phyloP scores from a whole-genome alignment of 1,284 basidiomycete genomes.

The Tranzscheliella williamsii region DNA sequence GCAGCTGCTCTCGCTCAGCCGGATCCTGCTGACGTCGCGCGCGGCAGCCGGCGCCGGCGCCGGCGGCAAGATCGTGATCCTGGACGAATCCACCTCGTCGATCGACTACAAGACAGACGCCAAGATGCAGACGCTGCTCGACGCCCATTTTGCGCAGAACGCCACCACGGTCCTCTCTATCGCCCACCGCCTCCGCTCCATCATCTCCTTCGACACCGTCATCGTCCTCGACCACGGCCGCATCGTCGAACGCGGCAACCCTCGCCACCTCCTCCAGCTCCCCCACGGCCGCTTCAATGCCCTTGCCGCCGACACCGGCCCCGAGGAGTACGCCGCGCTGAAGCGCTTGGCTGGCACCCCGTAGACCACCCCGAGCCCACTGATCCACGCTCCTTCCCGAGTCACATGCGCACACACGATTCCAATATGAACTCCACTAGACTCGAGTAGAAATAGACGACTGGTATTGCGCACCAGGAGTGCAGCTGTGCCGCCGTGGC shows the following conservation, averaged over 20 bases:
- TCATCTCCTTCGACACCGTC: conserved; percentile 77
- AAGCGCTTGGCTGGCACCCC: conserved; percentile 2
- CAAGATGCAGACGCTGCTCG: conserved; percentile 80
- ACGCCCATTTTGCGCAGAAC: conserved; percentile 69
- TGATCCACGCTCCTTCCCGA: no score
- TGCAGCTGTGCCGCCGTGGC: no score
- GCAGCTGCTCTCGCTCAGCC: conserved; percentile 59
- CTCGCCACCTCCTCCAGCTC: conserved; percentile 66
- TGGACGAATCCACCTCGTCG: conserved; percentile 75
- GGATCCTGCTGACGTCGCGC: conserved; percentile 53
- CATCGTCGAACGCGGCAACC: conserved; percentile 74
- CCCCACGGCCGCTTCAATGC: conserved; percentile 69
- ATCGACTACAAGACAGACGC: conserved; percentile 77
- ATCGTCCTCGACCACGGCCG: conserved; percentile 75
- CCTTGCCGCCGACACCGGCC: conserved; percentile 61
- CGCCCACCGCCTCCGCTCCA: conserved; percentile 73
- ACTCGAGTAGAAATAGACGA: no score
- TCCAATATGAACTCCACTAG: no score
- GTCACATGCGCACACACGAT: no score
- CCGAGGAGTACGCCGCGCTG: conserved; percentile 14
- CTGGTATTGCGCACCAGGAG: no score
- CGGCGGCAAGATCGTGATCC: conserved; percentile 24
- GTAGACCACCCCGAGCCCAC: no score
- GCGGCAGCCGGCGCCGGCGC: not conserved
- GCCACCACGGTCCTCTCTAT: conserved; percentile 78